Conservation (phyloP, 768 basidiomycete species). For the Vararia minispora region DNA sequence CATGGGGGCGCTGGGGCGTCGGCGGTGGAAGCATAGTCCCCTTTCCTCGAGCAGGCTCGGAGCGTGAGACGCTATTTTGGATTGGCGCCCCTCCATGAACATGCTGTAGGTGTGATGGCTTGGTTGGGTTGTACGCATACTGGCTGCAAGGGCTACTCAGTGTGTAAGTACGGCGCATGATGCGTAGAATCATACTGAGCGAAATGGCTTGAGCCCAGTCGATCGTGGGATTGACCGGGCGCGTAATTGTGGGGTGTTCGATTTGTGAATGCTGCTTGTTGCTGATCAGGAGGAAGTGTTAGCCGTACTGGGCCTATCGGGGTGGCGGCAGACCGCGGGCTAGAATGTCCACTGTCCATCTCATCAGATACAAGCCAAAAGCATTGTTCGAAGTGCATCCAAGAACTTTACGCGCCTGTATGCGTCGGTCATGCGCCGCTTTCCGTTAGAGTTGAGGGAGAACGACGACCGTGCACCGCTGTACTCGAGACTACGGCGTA, state of each 20-base stretch:
- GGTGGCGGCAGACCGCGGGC: conserved; percentile 45
- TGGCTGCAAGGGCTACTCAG: no score
- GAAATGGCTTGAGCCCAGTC: conserved; percentile 41
- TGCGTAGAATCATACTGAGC: conserved; percentile 35
- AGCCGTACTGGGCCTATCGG: conserved; percentile 54
- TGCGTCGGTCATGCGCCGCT: conserved; percentile 42
- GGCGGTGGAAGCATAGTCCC: no score
- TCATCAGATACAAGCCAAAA: no score
- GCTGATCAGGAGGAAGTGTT: conserved; percentile 54
- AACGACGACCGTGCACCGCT: conserved; percentile 26
- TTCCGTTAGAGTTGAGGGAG: conserved; percentile 44
- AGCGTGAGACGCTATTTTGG: no score
- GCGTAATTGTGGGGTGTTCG: conserved; percentile 12
- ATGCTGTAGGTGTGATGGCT: no score
- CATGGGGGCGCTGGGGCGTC: no score
- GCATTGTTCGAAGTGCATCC: no score
- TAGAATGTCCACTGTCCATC: conserved; percentile 28
- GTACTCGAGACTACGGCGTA: conserved; percentile 26
- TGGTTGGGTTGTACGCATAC: conserved; percentile 54
- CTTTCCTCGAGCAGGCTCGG: no score
- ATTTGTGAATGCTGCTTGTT: conserved; percentile 30
- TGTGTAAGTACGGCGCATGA: no score
- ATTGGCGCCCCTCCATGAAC: no score
- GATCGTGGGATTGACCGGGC: no score
- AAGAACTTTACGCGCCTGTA: conserved; percentile 34